Base-by-base conservation (phyloP, 495 filamentous ascomycete genomes). In the Penicillium crystallinum region DNA sequence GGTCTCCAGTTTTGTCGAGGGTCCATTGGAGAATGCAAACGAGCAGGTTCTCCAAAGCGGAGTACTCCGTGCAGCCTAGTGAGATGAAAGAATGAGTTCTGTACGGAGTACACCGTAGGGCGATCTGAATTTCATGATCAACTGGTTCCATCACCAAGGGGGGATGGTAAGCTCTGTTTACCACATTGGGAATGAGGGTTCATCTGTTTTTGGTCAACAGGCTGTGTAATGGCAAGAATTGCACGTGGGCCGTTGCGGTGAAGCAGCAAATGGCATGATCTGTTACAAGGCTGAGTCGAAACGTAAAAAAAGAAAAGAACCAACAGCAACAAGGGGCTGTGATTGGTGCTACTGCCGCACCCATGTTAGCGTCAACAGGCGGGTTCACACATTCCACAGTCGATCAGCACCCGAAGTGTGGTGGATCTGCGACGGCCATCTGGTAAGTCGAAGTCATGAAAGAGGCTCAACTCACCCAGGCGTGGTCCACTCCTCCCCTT, bases 401-500 rank as follows among this genome's bases (percentile, higher is more conserved):
- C 47, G 47, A 50, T 34, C 27, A 23, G 3, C 29, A 33, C 29
- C 48, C 18, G 27, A 35, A 41, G 39, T 3, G 46, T 49, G 14
- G 36, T 41, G 33, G 47, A 34, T 50, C 45, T 47, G 21, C 27
- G n/a, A 8, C 22, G 36, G 12, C 21, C 45, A 19, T 46, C 43
- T 17, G 17, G 21, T 35, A 14, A 27, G 23, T n/a, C n/a, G 23
- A 3, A 3, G 12, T 22, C 18, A 11, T n/a, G 11, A 15, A 50
- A 50, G 48, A 50, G 48, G 48, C 48, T 50, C 48, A 42, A 50
- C 37, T 25, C 21, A 23, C 47, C 48, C 18, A 17, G 46, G 25
- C 14, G 10, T 19, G 37, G n/a, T 2, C 48, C 47, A 40, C 48
- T 35, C 15, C 25, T 12, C 37, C 15, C 11, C 41, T 47, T 47